Base-by-base conservation (phyloP, 176 grass and related monocot species). In the Eragrostis nindensis region DNA sequence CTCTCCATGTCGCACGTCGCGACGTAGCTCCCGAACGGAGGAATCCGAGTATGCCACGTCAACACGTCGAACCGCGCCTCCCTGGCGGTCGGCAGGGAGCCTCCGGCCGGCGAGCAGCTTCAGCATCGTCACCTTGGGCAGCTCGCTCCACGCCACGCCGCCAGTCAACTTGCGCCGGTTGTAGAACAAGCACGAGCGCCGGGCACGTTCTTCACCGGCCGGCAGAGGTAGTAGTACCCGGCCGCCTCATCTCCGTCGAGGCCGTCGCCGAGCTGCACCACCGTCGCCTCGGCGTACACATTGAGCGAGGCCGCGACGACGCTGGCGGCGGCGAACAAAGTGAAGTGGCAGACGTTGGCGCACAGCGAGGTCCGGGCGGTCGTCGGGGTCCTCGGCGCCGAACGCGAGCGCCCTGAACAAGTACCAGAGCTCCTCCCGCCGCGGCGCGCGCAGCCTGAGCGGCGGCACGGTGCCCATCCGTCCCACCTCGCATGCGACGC, bases 341-440 rank as follows among this genome's bases (percentile, higher is more conserved):
- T 10, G 3, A n/a, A 2, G 17, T 46, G 17, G 2, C 0, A 11
- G 39, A 81, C 45, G 24, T 0, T 14, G 0, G 24, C 5, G 22
- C 43, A 76, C 24, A 76, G 19, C 7, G 1, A 62, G 73, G 12
- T 76, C 56, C 3, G 40, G 56, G 40, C 4, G 39, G 1, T 81
- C 67, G 2, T 24, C 27, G 4, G 66, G 66, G 55, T 72, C 26
- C 3, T 18, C 12, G 8, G 56, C 24, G 0, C 74, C 56, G 39
- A 77, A 76, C 19, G 40, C 15, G 21, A 76, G n/a, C 0, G 56
- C 16, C 12, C 13, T 71, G 40, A 81, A 81, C 0, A 71, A 14
- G 67, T 71, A 71, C 79, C 53, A 81, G 17, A 47, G 19, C 74
- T 76, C 74, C 56, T 76, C 74, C 0, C 14, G 39, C 1, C 14